Evolutionary conservation across 306 rosid species (phyloP), one percentile per base, ranked within the genome.

Genomic region (Glycine soja): DNA sequence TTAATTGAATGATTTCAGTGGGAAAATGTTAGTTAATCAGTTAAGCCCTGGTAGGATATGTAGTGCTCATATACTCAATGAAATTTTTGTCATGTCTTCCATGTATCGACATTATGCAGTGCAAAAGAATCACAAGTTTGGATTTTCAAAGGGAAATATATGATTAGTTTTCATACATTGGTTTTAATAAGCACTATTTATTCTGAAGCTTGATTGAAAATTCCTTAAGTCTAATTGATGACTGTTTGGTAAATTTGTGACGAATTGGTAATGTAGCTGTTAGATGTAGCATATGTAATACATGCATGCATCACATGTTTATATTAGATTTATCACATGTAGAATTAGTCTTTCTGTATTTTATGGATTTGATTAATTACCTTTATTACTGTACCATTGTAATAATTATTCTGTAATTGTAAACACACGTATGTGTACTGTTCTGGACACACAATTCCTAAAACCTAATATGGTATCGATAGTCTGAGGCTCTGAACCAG

Each of bases 51-150:
- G 84, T 81, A 30, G 75, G 42, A 2, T 64, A 19, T 50, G 15
- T 19, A 48, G 32, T 50, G 15, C 43, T 65, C 43, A 43, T 43
- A 65, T 74, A 53, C 36, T 42, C 40, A 64, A 63, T 52, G 53
- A 51, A 58, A 65, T 43, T 74, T 64, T 64, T 50, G 77, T 18
- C 71, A 62, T 73, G 50, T 80, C 65, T 50, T 71, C 36, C 43
- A 81, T 73, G 40, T 53, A 64, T 73, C 51, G 34, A 8, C 51
- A 45, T 14, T 10, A 15, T 81, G 75, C 72, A 19, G 10, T 63
- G 18, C n/a, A 51, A 61, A 61, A 59, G 63, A 72, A 38, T 38
- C 34, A 43, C 51, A 32, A 69, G 13, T 58, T 32, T 69, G 76
- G 48, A 30, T 43, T 78, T 57, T 32, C 71, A 38, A 72, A 72